Percentiles rank a stretch among this genome's conserved stretches.
These are phyloP conservation scores for Schizopora paradoxa DNA, from an alignment of 1,284 basidiomycete species.

Conservation along the genomic window DNA sequence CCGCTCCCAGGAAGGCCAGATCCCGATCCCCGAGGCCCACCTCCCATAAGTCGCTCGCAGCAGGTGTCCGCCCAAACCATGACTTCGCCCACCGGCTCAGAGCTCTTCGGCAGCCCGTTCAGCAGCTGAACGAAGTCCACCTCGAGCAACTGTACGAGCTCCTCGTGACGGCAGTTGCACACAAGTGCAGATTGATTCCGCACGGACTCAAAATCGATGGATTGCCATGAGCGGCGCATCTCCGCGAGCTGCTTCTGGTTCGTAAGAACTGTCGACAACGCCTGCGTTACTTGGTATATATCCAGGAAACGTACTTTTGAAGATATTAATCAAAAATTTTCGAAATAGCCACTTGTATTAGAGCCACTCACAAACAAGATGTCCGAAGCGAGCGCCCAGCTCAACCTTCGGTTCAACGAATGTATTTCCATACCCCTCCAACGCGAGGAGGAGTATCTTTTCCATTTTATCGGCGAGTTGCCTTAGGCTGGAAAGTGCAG, in stretches of 20 bases:
- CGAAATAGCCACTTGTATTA: neutral
- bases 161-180: slow-evolving; percentile 86
- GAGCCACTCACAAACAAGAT: slow-evolving; percentile 69
- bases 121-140: slow-evolving; percentile 77
- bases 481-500: slow-evolving; percentile 64
- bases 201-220: slow-evolving; percentile 84
- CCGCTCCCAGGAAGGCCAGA: slow-evolving; percentile 10
- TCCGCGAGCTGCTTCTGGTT: slow-evolving; percentile 79
- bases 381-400: slow-evolving; percentile 81
- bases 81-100: slow-evolving; percentile 78
- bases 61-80: slow-evolving; percentile 88
- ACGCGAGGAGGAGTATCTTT: slow-evolving; percentile 73
- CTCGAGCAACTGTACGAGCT: slow-evolving; percentile 76
- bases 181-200: slow-evolving; percentile 86
- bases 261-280: slow-evolving; percentile 76
- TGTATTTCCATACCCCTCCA: slow-evolving; percentile 80
- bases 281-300: slow-evolving; percentile 86
- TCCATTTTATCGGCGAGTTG: slow-evolving; percentile 89
- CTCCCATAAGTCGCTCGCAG: slow-evolving; percentile 75
- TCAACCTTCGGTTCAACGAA: slow-evolving; percentile 89
- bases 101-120: slow-evolving; percentile 64
- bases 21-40: slow-evolving; percentile 42
- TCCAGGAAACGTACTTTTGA: slow-evolving; percentile 76
- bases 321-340: slow-evolving; percentile 13
- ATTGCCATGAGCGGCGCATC: slow-evolving; percentile 82